Evolutionary conservation across 352 stramenopile species (phyloP), one percentile per base, ranked within the genome.

Genomic region (Phytophthora crassamura): DNA sequence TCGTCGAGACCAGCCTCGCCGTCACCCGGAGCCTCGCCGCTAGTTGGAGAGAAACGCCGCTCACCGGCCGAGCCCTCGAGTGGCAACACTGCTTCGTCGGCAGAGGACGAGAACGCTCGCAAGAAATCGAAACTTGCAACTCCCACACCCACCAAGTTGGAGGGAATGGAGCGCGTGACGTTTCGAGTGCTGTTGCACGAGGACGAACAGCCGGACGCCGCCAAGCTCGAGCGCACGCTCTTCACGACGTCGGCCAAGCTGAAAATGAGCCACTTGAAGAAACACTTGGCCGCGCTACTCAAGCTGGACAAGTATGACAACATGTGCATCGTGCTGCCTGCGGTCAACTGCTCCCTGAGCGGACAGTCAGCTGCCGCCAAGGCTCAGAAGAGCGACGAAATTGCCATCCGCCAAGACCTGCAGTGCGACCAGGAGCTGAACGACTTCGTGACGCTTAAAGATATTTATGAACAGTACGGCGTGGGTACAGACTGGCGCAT

Each of bases 391-490:
- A 67, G 43, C 6, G 45, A 36, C 0, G 53, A 54, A 34, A 45
- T 70, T 14, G 58, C 62, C 14, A 77, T 89, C 50, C 81, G 85
- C 30, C 79, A 87, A 36, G 85, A 94, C 50, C 58, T 94, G 59
- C 72, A 75, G 46, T 91, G 78, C 48, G 83, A 94, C 59, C 85
- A 94, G 38, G 82, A 91, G 61, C 70, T 92, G 7, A 77, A 90
- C 50, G 74, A 91, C 69, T 88, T 78, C 62, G 67, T 91, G 48
- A 83, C 68, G 36, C 72, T 94, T 53, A 75, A 80, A 56, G 85
- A 91, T 79, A 87, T 94, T 82, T 94, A 94, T 79, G 67, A 89
- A 58, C 85, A 94, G 72, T 94, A 92, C 63, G 78, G 72, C 47
- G 86, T 84, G 74, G 80, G 80, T 54, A 82, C 65, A 20, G 70